A percentile compares a stretch with the other conserved stretches of the same genome.
phyloP scores from a whole-genome alignment of 371 early-diverging fungal genomes.

The Mucor mucedo region DNA sequence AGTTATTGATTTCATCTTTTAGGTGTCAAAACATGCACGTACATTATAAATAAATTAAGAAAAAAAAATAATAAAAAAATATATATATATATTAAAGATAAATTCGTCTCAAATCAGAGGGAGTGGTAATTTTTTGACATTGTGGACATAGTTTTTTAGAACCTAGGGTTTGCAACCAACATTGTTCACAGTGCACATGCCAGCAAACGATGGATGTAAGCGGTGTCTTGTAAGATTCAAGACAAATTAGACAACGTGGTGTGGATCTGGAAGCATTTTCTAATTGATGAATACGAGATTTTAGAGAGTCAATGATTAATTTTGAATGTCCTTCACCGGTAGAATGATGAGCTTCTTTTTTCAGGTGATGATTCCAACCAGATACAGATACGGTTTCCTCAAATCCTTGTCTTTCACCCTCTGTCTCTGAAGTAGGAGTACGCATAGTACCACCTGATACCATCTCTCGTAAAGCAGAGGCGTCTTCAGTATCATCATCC shows the following conservation, averaged over 20 bases:
- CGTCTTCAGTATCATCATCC: slow-evolving; percentile 59
- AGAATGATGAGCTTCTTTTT: slow-evolving; percentile 12
- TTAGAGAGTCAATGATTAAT: slow-evolving; percentile 80
- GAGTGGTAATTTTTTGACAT: slow-evolving; percentile 87
- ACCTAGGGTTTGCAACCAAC: slow-evolving; percentile 89
- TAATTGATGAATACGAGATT: slow-evolving; percentile 72
- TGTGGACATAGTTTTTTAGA: slow-evolving; percentile 91
- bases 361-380: slow-evolving; percentile 32
- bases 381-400: slow-evolving; percentile 45
- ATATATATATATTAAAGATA: slow-evolving; percentile 66
- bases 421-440: slow-evolving; percentile 23
- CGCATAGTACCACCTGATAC: slow-evolving; percentile 39
- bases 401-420: slow-evolving; percentile 34
- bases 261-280: slow-evolving; percentile 57
- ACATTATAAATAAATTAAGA: not conserved
- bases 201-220: slow-evolving; percentile 85
- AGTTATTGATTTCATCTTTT: not conserved
- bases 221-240: slow-evolving; percentile 78
- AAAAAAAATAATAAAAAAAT: slow-evolving; percentile 2
- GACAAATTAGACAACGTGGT: slow-evolving; percentile 78
- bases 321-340: slow-evolving; percentile 49
- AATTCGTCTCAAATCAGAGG: slow-evolving; percentile 81
- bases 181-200: slow-evolving; percentile 92
- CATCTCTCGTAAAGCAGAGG: slow-evolving; percentile 53
- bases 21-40: slow-evolving; percentile 8